Evolutionary conservation across 768 basidiomycete species (phyloP).

Genomic region (Bullera alba): DNA sequence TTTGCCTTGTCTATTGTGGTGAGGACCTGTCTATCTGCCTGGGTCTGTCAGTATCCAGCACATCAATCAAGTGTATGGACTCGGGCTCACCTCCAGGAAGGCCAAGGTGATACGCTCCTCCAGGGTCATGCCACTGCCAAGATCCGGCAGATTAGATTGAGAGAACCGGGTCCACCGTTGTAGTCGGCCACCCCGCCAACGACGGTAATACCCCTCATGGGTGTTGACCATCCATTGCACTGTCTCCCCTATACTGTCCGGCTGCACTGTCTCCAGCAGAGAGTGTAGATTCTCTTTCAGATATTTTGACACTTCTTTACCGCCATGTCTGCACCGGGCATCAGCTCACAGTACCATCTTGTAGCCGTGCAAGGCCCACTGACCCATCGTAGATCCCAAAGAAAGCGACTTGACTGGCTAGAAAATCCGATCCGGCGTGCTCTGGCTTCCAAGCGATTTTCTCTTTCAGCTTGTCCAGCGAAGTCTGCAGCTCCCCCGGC

Average conservation of each 20-base stretch:
- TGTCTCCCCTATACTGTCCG: conserved; percentile 55
- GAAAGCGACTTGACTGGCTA: conserved; percentile 71
- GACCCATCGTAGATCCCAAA: conserved; percentile 90
- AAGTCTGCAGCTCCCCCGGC: conserved; percentile 63
- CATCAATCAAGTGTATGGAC: no score
- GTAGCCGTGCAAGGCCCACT: conserved; percentile 19
- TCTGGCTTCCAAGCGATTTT: conserved; percentile 64
- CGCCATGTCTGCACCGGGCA: conserved; percentile 65
- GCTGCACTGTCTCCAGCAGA: conserved; percentile 67
- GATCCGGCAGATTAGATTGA: conserved; percentile 5
- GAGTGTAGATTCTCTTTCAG: conserved; percentile 78
- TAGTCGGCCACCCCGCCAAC: conserved; percentile 74
- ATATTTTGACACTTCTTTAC: conserved; percentile 79
- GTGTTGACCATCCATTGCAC: conserved; percentile 17
- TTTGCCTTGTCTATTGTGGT: conserved; percentile 59
- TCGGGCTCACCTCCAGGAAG: conserved; percentile 70
- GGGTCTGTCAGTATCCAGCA: conserved; percentile 5
- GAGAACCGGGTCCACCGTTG: conserved; percentile 38
- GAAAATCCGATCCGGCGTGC: conserved; percentile 48
- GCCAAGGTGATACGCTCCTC: conserved; percentile 79
- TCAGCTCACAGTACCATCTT: neutral
- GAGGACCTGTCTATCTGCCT: conserved; percentile 72
- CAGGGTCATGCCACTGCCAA: conserved; percentile 53
- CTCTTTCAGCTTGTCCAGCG: conserved; percentile 55
- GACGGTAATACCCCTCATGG: conserved; percentile 70